These are phyloP conservation scores for Suillus plorans DNA, from an alignment of 768 basidiomycete species.

Conservation along the genomic window DNA sequence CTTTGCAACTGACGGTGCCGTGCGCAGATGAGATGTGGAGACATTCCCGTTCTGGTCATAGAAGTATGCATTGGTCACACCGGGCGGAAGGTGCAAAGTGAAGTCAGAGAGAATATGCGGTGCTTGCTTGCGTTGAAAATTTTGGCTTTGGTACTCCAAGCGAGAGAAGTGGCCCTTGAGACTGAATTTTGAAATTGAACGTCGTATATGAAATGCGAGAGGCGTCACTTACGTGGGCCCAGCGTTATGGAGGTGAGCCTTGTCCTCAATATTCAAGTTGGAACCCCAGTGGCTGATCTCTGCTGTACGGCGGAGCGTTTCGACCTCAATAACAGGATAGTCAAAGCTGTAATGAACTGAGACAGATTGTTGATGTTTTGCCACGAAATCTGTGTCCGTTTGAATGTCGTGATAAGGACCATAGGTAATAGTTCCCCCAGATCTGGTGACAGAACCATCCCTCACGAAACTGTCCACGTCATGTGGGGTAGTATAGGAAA, in stretches of 20 bases:
- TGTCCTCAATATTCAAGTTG: constrained; percentile 91
- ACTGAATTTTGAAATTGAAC: constrained; percentile 40
- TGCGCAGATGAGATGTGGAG: constrained; percentile 85
- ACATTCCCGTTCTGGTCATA: constrained; percentile 95
- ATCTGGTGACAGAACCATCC: constrained; percentile 65
- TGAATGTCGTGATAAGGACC: constrained; percentile 84
- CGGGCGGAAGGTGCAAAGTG: constrained; percentile 78
- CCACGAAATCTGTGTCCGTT: constrained; percentile 59
- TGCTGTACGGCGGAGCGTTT: constrained; percentile 67
- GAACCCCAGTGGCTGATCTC: constrained; percentile 98
- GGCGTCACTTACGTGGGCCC: constrained; percentile 74
- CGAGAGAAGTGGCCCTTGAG: constrained; percentile 97
- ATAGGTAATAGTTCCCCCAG: constrained; percentile 81
- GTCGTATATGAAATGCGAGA: neutral
- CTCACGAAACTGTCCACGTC: constrained; percentile 56
- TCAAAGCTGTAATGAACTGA: constrained; percentile 80
- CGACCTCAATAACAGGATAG: constrained; percentile 78
- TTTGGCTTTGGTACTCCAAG: constrained; percentile 77
- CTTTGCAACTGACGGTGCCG: constrained; percentile 61
- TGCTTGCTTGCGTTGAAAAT: constrained; percentile 63
- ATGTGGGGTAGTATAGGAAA: constrained; percentile 70
- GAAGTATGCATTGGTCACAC: constrained; percentile 81
- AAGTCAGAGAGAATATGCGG: constrained; percentile 74
- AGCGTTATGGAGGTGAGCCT: constrained; percentile 81
- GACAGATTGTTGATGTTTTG: constrained; percentile 62